A percentile compares a stretch with the other conserved stretches of the same genome.
These are phyloP conservation scores for Pyrenophora graminea DNA, from an alignment of 2,329 filamentous ascomycete genomes.

Conservation along the genomic window DNA sequence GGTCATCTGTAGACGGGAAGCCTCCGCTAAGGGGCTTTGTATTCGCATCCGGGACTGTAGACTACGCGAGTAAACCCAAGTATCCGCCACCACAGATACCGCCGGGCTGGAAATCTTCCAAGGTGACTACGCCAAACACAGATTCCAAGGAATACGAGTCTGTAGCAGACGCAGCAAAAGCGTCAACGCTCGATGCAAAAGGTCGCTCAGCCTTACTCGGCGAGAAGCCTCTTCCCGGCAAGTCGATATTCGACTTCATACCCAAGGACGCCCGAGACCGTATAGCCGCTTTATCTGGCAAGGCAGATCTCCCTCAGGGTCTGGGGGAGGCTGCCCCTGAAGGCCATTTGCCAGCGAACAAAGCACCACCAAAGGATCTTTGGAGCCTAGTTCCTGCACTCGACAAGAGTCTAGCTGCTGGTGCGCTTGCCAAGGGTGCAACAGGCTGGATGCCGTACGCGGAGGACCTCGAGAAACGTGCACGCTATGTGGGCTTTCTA, in stretches of 20 bases:
- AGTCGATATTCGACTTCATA: conserved; percentile 95
- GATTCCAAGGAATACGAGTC: conserved; percentile 58
- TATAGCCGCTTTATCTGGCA: conserved; percentile 76
- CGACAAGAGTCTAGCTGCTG: conserved; percentile 49
- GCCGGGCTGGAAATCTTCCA: conserved; percentile 71
- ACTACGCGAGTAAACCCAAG: conserved; percentile 49
- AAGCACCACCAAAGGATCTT: conserved; percentile 61
- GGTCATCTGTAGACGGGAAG: conserved; percentile 81
- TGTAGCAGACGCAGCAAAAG: conserved; percentile 75
- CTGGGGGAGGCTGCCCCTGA: conserved; percentile 72
- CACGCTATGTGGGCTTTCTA: conserved; percentile 81
- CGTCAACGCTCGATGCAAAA: conserved; percentile 74
- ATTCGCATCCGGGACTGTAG: conserved; percentile 58
- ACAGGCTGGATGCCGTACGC: conserved; percentile 80
- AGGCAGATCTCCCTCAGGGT: conserved; percentile 74
- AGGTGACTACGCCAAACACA: conserved; percentile 27
- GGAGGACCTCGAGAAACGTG: conserved; percentile 77
- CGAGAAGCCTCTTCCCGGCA: conserved; percentile 79
- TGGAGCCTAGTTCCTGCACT: conserved; percentile 53
- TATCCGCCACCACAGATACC: conserved; percentile 72
- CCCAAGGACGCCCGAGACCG: conserved; percentile 76
- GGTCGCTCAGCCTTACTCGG: conserved; percentile 79
- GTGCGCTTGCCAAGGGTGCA: conserved; percentile 53
- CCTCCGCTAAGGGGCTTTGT: conserved; percentile 80
- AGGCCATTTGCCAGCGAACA: conserved; percentile 65